Evolutionary conservation across 306 rosid genomes (phyloP), one percentile per base, ranked within the genome.

Genomic region (Cicer cuneatum): DNA sequence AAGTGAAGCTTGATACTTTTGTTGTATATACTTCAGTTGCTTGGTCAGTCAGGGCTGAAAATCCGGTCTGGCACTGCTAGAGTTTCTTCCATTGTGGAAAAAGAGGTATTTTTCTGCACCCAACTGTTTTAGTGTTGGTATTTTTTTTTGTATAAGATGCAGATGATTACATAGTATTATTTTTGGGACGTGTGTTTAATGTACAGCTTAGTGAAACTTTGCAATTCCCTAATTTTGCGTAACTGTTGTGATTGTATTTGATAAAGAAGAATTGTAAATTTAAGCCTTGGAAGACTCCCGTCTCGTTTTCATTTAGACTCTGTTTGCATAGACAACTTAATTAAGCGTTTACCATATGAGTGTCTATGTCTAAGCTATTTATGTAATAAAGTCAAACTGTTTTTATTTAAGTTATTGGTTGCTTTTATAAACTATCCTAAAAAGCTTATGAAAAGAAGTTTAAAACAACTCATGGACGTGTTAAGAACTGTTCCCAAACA

Each of bases 51-150:
- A 8, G 56, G 76, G 83, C 85, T 53, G 82, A 82, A 73, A 47
- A 10, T 78, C 56, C 81, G 88, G 62, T 51, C 75, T 15, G 73
- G 72, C 13, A 71, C 89, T 61, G 66, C 71, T 14, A 80, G 91
- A 85, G 78, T 68, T 85, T 81, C 86, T 63, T 78, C 90, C 56
- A 5, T 57, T 75, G 66, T 68, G 13, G 89, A 84, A 51, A 84
- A 82, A 19, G 84, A 88, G 98, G 93, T 90, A 74, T 21, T 12
- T 48, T 48, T 39, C 33, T 47, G 43, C 54, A 53, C 11, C 29
- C 7, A 48, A 10, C 16, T 49, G 6, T 39, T 29, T 59, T 29
- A 2, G 11, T 6, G 2, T 29, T 58, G 0, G 24, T 16, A 29
- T 29, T 29, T 29, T 60, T 6, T 2, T 43, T 29, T 45, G 0